These are phyloP conservation scores for Hura crepitans DNA, from an alignment of 441 rosid genomes.

Conservation along the genomic window DNA sequence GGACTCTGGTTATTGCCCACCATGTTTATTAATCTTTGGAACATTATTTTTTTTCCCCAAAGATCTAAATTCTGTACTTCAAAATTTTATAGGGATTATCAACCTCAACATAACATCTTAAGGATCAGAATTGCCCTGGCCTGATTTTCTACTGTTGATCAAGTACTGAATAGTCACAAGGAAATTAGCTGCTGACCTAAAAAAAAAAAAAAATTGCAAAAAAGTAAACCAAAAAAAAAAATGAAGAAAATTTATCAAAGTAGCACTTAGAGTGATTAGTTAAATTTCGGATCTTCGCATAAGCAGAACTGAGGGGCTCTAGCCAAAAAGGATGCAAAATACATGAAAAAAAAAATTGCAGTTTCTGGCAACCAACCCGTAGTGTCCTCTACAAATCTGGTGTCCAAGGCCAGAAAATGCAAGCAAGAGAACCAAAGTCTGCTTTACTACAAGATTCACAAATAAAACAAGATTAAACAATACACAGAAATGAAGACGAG, in stretches of 20 bases:
- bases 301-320: background rate
- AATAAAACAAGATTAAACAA: background rate
- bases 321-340: background rate
- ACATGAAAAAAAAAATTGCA: constrained; percentile 8
- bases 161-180: background rate
- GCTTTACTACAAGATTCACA: background rate
- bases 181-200: background rate
- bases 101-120: too few relatives aligned
- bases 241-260: background rate
- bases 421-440: background rate
- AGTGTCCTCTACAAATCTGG: background rate
- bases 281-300: background rate
- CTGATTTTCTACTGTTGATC: background rate
- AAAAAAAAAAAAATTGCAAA: background rate
- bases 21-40: too few relatives aligned
- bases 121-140: too few relatives aligned
- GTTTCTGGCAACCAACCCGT: background rate
- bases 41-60: too few relatives aligned
- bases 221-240: too few relatives aligned
- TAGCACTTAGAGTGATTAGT: background rate
- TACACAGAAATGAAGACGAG: background rate
- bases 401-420: background rate
- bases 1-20: too few relatives aligned
- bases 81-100: too few relatives aligned
- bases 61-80: too few relatives aligned